A percentile compares a stretch with the other conserved stretches of the same genome.
Evolutionary conservation across 495 filamentous ascomycete species (phyloP).

Genomic region (Polyplosphaeria fusca): DNA sequence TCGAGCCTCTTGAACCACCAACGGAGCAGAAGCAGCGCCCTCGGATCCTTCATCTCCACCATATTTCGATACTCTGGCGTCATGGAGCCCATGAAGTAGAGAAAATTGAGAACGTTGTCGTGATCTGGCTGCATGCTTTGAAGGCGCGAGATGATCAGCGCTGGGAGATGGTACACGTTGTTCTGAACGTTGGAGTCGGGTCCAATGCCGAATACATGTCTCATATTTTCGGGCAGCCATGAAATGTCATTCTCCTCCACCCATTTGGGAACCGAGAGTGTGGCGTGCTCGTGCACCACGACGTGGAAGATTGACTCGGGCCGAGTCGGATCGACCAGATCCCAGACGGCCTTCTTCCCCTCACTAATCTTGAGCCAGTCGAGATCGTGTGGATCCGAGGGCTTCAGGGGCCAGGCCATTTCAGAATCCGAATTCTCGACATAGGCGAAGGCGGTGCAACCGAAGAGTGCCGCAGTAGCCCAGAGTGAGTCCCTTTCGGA

Average conservation of each 20-base stretch:
- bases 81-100: slow-evolving; percentile 42
- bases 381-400: slow-evolving; percentile 33
- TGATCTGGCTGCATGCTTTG: slow-evolving; percentile 34
- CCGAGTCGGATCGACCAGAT: slow-evolving; percentile 40
- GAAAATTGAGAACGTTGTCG: slow-evolving; percentile 37
- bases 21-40: slow-evolving; percentile 43
- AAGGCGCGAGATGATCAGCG: slow-evolving; percentile 32
- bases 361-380: slow-evolving; percentile 44
- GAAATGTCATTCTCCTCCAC: slow-evolving; percentile 2
- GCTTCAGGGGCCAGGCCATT: slow-evolving; percentile 45
- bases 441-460: slow-evolving; percentile 38
- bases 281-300: not conserved
- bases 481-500: slow-evolving; percentile 43
- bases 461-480: slow-evolving; percentile 41
- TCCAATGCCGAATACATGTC: slow-evolving; percentile 2
- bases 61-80: slow-evolving; percentile 35
- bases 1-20: slow-evolving; percentile 46
- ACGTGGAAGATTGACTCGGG: slow-evolving; percentile 39
- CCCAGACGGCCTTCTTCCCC: slow-evolving; percentile 41
- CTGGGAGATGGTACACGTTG: slow-evolving; percentile 35
- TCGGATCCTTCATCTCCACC: slow-evolving; percentile 42
- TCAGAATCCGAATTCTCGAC: slow-evolving; percentile 37
- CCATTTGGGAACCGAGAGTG: not conserved
- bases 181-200: slow-evolving; percentile 1
- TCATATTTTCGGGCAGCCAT: not conserved